Evolutionary conservation across 2,329 filamentous ascomycete genomes (phyloP), one percentile per base, ranked within the genome.

Genomic region (Aaosphaeria pasadenensis): DNA sequence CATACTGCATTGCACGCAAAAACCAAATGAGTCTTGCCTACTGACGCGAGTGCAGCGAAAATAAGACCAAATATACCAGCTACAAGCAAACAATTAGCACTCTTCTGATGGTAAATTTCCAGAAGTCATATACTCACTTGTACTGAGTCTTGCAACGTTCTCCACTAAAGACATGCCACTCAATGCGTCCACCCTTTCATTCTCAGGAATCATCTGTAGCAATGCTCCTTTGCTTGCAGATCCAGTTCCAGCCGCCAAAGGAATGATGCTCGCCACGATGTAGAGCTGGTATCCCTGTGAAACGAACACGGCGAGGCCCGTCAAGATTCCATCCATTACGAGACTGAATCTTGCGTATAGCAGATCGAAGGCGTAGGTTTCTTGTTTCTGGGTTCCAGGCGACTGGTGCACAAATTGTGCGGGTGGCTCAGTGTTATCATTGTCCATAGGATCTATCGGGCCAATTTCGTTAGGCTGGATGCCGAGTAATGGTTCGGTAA

Each of bases 201-300:
- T 75, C 1, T 81, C 74, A 0, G 83, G 73, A 40, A 84, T 84
- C 84, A 89, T 86, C 48, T 86, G 81, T 0, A 87, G 79, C 50
- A 89, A 87, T n/a, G 86, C 83, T 1, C 86, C 86, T 55, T 89
- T 89, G 1, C 85, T 84, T 0, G 86, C 84, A 0, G 85, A 79
- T 0, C 84, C 86, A 0, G 85, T 85, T 0, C 86, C 86, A 0
- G 85, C 86, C 0, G 83, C 85, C 30, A 89, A 81, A 0, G 86
- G 86, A 0, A 89, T 74, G 1, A 88, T 62, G 29, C 81, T 77
- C 0, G 84, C 84, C 1, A 85, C 80, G 0, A 87, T 66, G 57
- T 87, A 89, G 42, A 89, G 82, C 55, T 89, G 85, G 83, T 84
- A 88, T 1, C 78, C 77, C 42, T 80, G 50, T 0, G 78, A 82